Evolutionary conservation across 768 basidiomycete species (phyloP), one percentile per base, ranked within the genome.

Genomic region (Pleurotus salmoneostramineus): DNA sequence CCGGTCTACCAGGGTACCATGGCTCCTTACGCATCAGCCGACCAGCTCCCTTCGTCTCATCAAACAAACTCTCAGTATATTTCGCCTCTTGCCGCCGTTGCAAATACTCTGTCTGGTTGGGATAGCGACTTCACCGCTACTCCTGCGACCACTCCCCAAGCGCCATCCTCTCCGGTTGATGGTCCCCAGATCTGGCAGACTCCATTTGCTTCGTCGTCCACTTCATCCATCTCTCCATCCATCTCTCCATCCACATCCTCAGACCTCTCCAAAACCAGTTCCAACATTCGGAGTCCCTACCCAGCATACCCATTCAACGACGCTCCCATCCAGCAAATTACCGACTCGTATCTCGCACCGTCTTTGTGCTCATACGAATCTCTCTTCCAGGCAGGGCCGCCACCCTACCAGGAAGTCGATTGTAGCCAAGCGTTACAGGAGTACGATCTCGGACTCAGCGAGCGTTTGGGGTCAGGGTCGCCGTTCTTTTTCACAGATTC

Each of bases 391-490:
- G 14, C 52, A 55, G 52, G 52, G 52, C 37, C 31, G 52, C n/a
- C 15, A n/a, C 15, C 40, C 27, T 55, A 55, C 40, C 52, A 44
- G 31, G 52, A 55, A 43, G 52, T 40, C 17, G 52, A 55, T 27
- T 31, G 52, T 17, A 55, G 52, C 52, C 52, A 55, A 55, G 52
- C 52, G 7, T 43, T 55, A 33, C 37, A 55, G 52, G 52, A 55
- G 40, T 55, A 55, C 21, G 52, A 31, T 15, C 52, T 55, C 10
- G 52, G 52, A 55, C 52, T 55, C 52, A 55, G 52, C 52, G 52
- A 55, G 52, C 52, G 52, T n/a, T 31, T 55, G 40, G 36, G 52
- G 17, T 55, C 52, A 55, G 52, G 52, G 52, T 55, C 52, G 40
- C 52, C 52, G 34, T 17, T 55, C 36, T 55, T 55, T 40, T 55